phyloP scores from a whole-genome alignment of 2,329 filamentous ascomycete species.

The Aspergillus novofumigatus region DNA sequence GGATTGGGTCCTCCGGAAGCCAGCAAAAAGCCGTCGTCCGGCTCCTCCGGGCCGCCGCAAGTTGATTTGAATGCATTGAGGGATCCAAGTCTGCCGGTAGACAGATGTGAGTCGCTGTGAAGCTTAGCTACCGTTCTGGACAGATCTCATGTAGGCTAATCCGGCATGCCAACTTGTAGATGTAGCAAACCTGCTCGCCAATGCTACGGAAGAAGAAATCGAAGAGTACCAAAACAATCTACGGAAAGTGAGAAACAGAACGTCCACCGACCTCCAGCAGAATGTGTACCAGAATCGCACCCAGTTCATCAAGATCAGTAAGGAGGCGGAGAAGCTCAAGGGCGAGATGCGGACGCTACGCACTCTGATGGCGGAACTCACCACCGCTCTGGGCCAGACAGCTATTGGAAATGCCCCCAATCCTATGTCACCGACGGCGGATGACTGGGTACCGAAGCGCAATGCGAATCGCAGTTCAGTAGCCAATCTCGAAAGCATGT shows the following conservation, averaged over 20 bases:
- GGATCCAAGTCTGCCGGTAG: slow-evolving; percentile 73
- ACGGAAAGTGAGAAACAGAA: slow-evolving; percentile 70
- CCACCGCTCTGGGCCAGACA: slow-evolving; percentile 57
- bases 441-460: slow-evolving; percentile 49
- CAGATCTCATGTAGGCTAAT: slow-evolving; percentile 15
- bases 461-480: slow-evolving; percentile 87
- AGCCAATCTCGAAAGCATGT: slow-evolving; percentile 65
- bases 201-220: slow-evolving; percentile 85
- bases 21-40: slow-evolving; percentile 49
- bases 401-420: slow-evolving; percentile 51
- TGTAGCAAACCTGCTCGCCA: slow-evolving; percentile 64
- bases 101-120: slow-evolving; percentile 61
- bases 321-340: slow-evolving; percentile 97
- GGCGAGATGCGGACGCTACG: slow-evolving; percentile 88
- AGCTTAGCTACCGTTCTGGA: neutral
- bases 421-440: slow-evolving; percentile 46
- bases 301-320: slow-evolving; percentile 98
- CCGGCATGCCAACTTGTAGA: slow-evolving; percentile 21
- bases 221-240: slow-evolving; percentile 73
- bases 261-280: slow-evolving; percentile 80
- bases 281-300: slow-evolving; percentile 96
- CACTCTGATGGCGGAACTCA: slow-evolving; percentile 89
- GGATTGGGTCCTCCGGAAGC: slow-evolving; percentile 40
- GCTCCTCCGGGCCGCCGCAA: slow-evolving; percentile 56
- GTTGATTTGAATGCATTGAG: slow-evolving; percentile 74